Conservation (phyloP, 805 yeast species). For the Lipomyces kockii region DNA sequence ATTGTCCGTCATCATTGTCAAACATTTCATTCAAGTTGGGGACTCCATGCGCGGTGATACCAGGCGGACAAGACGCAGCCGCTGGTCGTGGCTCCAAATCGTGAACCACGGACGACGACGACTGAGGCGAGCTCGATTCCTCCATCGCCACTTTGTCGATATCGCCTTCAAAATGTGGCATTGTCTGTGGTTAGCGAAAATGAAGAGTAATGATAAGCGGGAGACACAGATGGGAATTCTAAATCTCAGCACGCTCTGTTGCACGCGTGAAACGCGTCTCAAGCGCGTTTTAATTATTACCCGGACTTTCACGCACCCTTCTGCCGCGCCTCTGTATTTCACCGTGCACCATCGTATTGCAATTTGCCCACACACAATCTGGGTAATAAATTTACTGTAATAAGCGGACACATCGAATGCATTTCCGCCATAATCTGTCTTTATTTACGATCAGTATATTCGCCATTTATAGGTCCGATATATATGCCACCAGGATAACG, state of each 20-base stretch:
- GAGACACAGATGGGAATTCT: neutral
- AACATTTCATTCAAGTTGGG: neutral
- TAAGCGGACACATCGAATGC: neutral
- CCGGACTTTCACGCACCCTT: no score
- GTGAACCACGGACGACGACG: slow-evolving; percentile 21
- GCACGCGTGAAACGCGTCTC: no score
- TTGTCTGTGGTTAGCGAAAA: neutral
- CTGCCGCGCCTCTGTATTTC: no score
- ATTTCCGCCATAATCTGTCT: neutral
- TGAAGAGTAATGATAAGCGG: neutral
- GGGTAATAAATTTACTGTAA: neutral
- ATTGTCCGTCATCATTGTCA: slow-evolving; percentile 11
- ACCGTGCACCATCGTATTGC: no score
- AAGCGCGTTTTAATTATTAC: no score
- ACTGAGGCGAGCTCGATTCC: slow-evolving; percentile 28
- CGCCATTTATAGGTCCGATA: neutral
- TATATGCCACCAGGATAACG: neutral
- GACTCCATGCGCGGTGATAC: neutral
- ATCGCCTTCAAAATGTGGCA: slow-evolving; percentile 31
- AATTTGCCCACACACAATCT: no score
- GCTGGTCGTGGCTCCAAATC: slow-evolving; percentile 11
- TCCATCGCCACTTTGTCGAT: neutral
- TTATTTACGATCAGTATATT: neutral
- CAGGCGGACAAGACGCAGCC: slow-evolving; percentile 16
- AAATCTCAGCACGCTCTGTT: no score